phyloP scores from a whole-genome alignment of 768 basidiomycete species.

The Lyophyllum decastes region DNA sequence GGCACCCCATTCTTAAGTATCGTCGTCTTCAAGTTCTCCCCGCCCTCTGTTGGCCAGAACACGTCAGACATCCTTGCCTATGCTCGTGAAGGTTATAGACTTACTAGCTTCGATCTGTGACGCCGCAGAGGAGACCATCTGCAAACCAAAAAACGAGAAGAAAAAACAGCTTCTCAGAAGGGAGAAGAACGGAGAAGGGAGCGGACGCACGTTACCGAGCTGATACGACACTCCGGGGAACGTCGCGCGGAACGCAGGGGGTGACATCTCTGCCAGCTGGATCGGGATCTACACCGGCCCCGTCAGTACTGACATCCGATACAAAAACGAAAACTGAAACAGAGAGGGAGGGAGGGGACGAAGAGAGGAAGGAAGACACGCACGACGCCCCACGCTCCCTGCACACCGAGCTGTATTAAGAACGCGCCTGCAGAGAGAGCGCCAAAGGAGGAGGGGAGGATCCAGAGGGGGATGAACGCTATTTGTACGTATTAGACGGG shows the following conservation, averaged over 20 bases:
- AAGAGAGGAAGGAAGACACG: conserved; percentile 40
- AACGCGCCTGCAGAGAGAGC: conserved; percentile 83
- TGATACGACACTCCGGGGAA: conserved; percentile 89
- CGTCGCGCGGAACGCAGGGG: conserved; percentile 85
- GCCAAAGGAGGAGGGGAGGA: conserved; percentile 69
- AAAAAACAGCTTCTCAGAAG: too few species aligned
- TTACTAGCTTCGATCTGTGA: conserved; percentile 78
- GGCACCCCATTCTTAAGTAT: conserved; percentile 44
- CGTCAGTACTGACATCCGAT: too few species aligned
- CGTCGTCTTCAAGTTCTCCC: conserved; percentile 53
- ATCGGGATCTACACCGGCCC: conserved; percentile 75
- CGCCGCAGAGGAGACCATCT: conserved; percentile 71
- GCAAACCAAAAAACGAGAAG: background rate
- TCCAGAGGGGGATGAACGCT: conserved; percentile 80
- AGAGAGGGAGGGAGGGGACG: conserved; percentile 28
- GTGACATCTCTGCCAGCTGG: conserved; percentile 81
- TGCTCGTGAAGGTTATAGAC: conserved; percentile 16
- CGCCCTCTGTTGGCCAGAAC: conserved; percentile 49
- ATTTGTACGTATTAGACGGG: background rate
- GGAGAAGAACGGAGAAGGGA: conserved; percentile 1
- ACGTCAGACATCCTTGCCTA: conserved; percentile 18
- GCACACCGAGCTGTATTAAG: conserved; percentile 84
- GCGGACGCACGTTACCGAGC: conserved; percentile 61
- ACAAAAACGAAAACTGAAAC: too few species aligned
- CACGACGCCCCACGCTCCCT: conserved; percentile 90